Base-by-base conservation (phyloP, 306 rosid species). In the Malus orientalis region DNA sequence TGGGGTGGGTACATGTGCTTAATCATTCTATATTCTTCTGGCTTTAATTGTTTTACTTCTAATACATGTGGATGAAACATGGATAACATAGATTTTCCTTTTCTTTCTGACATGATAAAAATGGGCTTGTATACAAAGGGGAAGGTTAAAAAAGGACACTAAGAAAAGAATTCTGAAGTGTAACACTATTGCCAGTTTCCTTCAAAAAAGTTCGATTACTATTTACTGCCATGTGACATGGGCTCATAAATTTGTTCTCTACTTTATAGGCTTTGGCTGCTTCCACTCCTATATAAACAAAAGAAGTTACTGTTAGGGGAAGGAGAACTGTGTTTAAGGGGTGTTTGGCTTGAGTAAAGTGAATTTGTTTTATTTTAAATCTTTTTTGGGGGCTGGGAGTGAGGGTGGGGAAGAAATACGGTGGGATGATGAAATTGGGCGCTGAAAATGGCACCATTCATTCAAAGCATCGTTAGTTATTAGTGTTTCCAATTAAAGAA, bases 1-100 rank as follows among this genome's bases (percentile, higher is more conserved):
- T 18, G 99, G 97, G 86, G 97, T 95, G 72, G 32, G 90, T 80
- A 45, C 47, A 61, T 60, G 44, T 79, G 60, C 61, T 29, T 70
- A 67, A 64, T 18, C 16, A n/a, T 72, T 61, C 59, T 60, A 19
- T 57, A 1, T 84, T 49, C 14, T 3, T 27, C 14, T 66, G n/a
- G 20, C 58, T 74, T 44, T 30, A 36, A 23, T 64, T 73, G 29
- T 54, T 10, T 29, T 40, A 14, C 36, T 62, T 53, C 10, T 77
- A 71, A 38, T 45, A 33, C 69, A 53, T 49, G 20, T 53, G 44
- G 32, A 71, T 18, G 71, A 13, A 15, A 8, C 58, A 40, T 53
- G 49, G 47, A 42, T 19, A 59, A 25, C 14, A 27, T 45, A 45
- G 32, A 20, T 58, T 15, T 58, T 18, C 32, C n/a, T 57, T 16